phyloP scores from a whole-genome alignment of 225 moss, liverwort and hornwort species.

The Thuidium tamariscinum region DNA sequence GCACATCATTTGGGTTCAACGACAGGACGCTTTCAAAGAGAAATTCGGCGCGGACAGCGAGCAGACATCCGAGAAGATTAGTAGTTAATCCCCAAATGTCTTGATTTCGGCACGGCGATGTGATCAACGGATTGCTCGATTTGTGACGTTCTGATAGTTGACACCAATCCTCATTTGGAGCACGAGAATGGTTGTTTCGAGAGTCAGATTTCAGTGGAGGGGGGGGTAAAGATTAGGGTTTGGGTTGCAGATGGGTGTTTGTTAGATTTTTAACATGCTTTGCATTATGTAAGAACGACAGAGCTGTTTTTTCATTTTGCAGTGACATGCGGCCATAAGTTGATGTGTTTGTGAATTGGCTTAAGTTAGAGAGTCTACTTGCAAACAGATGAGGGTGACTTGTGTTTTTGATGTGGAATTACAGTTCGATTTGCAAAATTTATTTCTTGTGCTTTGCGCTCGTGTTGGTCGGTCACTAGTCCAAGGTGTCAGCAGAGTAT shows the following conservation, averaged over 20 bases:
- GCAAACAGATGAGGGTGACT: background rate
- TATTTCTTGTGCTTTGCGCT: background rate
- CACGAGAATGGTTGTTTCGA: background rate
- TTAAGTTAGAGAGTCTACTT: background rate
- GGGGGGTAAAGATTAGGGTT: background rate
- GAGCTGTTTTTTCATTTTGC: background rate
- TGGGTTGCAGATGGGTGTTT: background rate
- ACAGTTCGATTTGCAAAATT: background rate
- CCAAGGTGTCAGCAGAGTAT: background rate
- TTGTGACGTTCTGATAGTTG: background rate
- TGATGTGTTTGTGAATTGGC: background rate
- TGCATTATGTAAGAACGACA: background rate
- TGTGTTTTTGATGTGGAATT: background rate
- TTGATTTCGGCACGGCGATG: background rate
- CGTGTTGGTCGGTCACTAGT: background rate
- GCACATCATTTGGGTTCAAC: conserved; percentile 49
- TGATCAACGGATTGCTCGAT: background rate
- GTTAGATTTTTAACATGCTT: background rate
- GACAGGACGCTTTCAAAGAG: conserved; percentile 36
- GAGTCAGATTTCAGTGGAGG: background rate
- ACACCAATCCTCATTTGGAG: background rate
- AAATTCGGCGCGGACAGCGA: conserved; percentile 15
- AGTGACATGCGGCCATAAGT: background rate
- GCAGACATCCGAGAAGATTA: conserved; percentile 2
- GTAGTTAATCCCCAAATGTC: background rate